These are phyloP conservation scores for Eleusine coracana DNA, from an alignment of 176 grass and related monocot genomes.

Conservation along the genomic window DNA sequence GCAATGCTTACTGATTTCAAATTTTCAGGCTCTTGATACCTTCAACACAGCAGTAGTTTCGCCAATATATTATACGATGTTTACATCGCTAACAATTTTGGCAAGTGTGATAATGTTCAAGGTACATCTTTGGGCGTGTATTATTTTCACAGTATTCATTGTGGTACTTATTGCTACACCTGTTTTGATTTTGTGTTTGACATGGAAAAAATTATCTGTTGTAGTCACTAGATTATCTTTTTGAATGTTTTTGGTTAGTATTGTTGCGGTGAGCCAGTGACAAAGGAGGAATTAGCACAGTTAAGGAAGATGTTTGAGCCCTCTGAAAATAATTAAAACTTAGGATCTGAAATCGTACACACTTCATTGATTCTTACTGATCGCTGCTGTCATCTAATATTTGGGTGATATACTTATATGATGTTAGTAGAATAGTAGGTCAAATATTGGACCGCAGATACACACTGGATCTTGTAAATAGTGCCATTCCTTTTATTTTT, in stretches of 20 bases:
- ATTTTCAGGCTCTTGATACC: conserved; percentile 90
- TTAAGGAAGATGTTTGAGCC: not conserved
- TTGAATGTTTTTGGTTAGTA: not conserved
- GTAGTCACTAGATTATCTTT: not conserved
- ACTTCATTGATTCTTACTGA: conserved; percentile 16
- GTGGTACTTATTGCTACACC: not conserved
- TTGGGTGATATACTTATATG: not conserved
- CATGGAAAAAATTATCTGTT: not conserved
- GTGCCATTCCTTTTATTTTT: not conserved
- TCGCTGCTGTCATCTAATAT: not conserved
- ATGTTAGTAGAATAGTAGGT: not conserved
- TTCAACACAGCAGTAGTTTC: conserved; percentile 96
- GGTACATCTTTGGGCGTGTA: conserved; percentile 50
- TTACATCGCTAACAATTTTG: conserved; percentile 93
- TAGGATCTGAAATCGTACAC: not conserved
- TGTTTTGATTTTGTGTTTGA: conserved; percentile 20
- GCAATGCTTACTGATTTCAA: conserved; percentile 13
- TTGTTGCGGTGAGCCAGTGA: not conserved
- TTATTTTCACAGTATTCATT: not conserved
- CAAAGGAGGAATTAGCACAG: not conserved
- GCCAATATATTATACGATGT: conserved; percentile 96
- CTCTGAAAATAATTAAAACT: not conserved
- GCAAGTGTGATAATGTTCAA: conserved; percentile 99
- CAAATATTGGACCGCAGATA: not conserved
- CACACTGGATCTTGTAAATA: not conserved